Base-by-base conservation (phyloP, 306 rosid species). In the Begonia loranthoides region DNA sequence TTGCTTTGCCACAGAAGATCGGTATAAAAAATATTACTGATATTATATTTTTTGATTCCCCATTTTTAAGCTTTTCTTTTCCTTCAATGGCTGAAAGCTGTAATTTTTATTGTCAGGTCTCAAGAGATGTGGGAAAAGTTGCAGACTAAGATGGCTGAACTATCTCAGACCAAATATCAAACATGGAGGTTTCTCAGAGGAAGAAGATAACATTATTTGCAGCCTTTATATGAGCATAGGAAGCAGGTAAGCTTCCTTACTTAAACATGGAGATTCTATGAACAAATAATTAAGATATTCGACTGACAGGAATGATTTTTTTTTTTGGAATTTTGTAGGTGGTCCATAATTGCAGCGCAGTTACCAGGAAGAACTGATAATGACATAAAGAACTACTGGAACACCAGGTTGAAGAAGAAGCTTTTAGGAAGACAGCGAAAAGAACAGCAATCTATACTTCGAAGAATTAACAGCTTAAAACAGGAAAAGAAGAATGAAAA, bases 341-440 rank as follows among this genome's bases (percentile, higher is more conserved):
- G 99, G 99, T 90, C 99, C 8, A 83, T 90, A 43, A 90, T 90
- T 51, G 99, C 99, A 55, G 94, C 88, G 0, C 99, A 86, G 19
- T 68, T 90, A 66, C 99, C 94, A 1, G 99, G 99, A 36, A 67
- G 99, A 55, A 90, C 99, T 0, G 99, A 90, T 58, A 90, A 90
- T 49, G 99, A 90, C 52, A 86, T 90, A 50, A 90, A 90, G 81
- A 90, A 90, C 52, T 90, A 90, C 62, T 90, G 99, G 99, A 90
- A 90, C 72, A 90, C 99, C 0, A 83, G 80, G 71, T 64, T 90
- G 70, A 90, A 87, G 88, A 90, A 90, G 72, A 90, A 90, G 88
- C 94, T 86, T 4, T 58, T 80, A 10, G 99, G 86, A 0, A 82
- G 71, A 59, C 94, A 86, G 60, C 79, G 83, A 41, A 82, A 69